These are phyloP conservation scores for Irpex sp. DNA, from an alignment of 1,284 basidiomycete genomes.

Conservation along the genomic window DNA sequence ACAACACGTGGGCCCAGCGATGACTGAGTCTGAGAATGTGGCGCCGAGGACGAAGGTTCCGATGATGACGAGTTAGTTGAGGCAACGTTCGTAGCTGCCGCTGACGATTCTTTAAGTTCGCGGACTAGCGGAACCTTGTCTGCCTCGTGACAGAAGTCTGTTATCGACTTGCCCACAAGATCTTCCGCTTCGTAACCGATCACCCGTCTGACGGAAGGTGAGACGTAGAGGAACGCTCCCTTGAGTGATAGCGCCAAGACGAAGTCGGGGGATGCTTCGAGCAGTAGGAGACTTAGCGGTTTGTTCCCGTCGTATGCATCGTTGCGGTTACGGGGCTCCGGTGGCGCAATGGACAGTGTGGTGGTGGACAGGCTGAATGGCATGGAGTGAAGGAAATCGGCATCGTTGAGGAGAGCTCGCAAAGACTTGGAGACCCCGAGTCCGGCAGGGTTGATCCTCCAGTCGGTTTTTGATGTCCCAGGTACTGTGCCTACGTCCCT, in stretches of 20 bases:
- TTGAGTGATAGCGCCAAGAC: constrained; percentile 91
- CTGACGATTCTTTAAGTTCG: constrained; percentile 82
- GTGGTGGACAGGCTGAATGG: constrained; percentile 31
- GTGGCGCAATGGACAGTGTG: constrained; percentile 20
- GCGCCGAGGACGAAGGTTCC: not conserved
- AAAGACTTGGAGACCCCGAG: constrained; percentile 39
- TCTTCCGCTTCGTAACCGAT: constrained; percentile 83
- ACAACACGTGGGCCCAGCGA: constrained; percentile 43
- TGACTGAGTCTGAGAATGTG: not conserved
- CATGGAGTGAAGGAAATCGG: constrained; percentile 36
- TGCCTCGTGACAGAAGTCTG: constrained; percentile 82
- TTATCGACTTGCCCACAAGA: constrained; percentile 74
- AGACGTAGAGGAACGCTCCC: constrained; percentile 90
- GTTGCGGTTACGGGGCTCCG: constrained; percentile 19
- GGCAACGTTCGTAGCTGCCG: constrained; percentile 7
- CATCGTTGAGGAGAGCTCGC: constrained; percentile 34
- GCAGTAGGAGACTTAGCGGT: constrained; percentile 60
- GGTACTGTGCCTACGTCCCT: constrained; percentile 18
- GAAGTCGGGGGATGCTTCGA: constrained; percentile 75
- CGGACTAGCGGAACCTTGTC: constrained; percentile 91
- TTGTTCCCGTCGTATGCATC: constrained; percentile 38
- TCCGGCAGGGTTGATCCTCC: constrained; percentile 31
- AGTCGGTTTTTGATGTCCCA: constrained; percentile 21
- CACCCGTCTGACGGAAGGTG: constrained; percentile 72
- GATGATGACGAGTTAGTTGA: not conserved